phyloP scores from a whole-genome alignment of 192 early-diverging fungal genomes.

The Backusella liffmaniae region DNA sequence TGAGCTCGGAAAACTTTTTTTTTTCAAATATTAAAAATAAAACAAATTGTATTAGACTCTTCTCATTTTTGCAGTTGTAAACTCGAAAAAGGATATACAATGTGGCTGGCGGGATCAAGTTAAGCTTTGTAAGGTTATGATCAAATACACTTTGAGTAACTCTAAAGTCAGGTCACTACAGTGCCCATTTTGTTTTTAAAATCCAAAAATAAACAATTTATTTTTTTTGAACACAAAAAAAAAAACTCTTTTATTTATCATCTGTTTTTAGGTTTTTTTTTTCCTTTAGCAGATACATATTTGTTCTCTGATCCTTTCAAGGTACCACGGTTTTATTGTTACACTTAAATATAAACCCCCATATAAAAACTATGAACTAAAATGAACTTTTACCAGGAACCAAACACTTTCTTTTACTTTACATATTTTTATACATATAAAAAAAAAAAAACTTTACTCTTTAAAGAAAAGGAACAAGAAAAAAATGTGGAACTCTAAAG shows the following conservation, averaged over 20 bases:
- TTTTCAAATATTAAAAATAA: neutral
- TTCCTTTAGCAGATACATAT: neutral
- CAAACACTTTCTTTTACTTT: neutral
- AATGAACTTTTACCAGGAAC: neutral
- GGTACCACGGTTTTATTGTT: neutral
- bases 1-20: neutral
- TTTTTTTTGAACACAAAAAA: neutral
- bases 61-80: neutral
- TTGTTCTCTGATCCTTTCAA: neutral
- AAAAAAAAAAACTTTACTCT: neutral
- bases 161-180: neutral
- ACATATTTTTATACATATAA: neutral
- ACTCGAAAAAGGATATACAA: neutral
- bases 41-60: neutral
- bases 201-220: constrained; percentile 1
- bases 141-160: neutral
- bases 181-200: neutral
- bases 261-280: constrained; percentile 2
- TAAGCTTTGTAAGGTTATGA: neutral
- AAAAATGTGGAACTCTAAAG: neutral
- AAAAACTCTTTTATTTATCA: neutral
- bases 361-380: neutral
- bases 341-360: neutral
- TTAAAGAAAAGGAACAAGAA: neutral
- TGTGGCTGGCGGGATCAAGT: neutral